These are phyloP conservation scores for Fraxinus sp. DNA, from an alignment of 305 asterid genomes.

Conservation along the genomic window DNA sequence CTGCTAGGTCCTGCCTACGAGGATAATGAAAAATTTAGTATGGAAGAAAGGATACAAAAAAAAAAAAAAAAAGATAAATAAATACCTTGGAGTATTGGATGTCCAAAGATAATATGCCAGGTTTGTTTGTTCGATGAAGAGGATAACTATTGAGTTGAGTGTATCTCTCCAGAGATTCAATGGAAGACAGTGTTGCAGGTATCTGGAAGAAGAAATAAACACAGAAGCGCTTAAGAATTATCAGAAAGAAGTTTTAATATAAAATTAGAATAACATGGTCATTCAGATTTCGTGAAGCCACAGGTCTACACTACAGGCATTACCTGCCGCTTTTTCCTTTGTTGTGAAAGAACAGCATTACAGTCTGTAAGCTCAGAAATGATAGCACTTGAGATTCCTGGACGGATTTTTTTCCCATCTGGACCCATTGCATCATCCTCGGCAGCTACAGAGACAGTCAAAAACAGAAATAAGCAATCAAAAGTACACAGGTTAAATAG, in stretches of 20 bases:
- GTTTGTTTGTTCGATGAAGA: conserved; percentile 92
- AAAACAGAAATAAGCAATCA: conserved; percentile 25
- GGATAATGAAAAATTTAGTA: neutral
- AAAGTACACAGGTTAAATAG: neutral
- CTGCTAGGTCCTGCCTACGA: neutral
- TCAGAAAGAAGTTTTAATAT: neutral
- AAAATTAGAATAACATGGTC: neutral
- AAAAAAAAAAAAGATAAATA: neutral
- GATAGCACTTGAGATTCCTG: conserved; percentile 71
- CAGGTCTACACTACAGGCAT: conserved; percentile 20
- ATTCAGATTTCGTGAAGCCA: conserved; percentile 7
- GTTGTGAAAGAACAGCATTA: conserved; percentile 81
- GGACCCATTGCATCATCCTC: conserved; percentile 75
- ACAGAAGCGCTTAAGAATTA: conserved; percentile 5
- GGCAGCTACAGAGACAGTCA: conserved; percentile 46
- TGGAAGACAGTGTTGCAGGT: conserved; percentile 71
- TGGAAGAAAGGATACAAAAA: neutral
- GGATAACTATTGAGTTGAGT: conserved; percentile 90
- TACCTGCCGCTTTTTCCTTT: conserved; percentile 92
- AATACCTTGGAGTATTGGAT: conserved; percentile 70
- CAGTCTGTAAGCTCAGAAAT: conserved; percentile 86
- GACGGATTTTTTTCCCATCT: conserved; percentile 69
- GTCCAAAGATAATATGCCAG: conserved; percentile 90
- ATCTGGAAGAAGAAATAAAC: conserved; percentile 36
- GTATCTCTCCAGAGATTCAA: conserved; percentile 77